Evolutionary conservation across 2,329 filamentous ascomycete genomes (phyloP), one percentile per base, ranked within the genome.

Genomic region (Gremmenia infestans): DNA sequence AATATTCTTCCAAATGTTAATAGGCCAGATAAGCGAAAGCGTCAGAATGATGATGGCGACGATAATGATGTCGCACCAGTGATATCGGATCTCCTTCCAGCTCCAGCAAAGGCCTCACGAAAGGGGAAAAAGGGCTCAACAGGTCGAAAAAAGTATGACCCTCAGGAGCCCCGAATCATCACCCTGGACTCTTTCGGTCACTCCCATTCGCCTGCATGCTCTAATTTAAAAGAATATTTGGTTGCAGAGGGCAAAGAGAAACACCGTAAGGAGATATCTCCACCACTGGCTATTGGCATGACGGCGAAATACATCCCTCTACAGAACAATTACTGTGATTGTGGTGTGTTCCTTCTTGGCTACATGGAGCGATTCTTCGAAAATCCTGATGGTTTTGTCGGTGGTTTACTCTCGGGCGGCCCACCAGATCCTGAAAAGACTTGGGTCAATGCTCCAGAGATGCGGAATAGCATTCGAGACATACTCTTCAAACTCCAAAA

Each of bases 261-360:
- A 66, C 80, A 77, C 56, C 40, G 50, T 14, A 60, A 63, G 6
- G 68, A 69, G 3, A 68, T 74, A 28, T 59, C 65, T 17, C 66
- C 69, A 35, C 56, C 65, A 1, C 52, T 57, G 17, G 53, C 62
- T 17, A 53, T 74, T 35, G 83, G 81, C 4, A 84, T 89, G 76
- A 91, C 84, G 40, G 89, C 89, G 4, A 87, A 82, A 57, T 78
- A 80, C 7, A 86, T 97, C 14, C 93, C 94, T 0, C 74, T 81
- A 58, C 94, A 99, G 70, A 74, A 82, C 49, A 97, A 99, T 67
- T 88, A 81, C 63, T 92, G 83, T 59, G 94, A 99, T 69, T 99
- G 94, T 66, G 94, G 94, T 8, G 75, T 97, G 0, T 99, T 88
- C 64, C 75, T 97, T 3, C 75, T 97, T 4, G 88, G 86, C 2